Evolutionary conservation across 2,329 filamentous ascomycete species (phyloP).

Genomic region (Pseudopyricularia cyperi): DNA sequence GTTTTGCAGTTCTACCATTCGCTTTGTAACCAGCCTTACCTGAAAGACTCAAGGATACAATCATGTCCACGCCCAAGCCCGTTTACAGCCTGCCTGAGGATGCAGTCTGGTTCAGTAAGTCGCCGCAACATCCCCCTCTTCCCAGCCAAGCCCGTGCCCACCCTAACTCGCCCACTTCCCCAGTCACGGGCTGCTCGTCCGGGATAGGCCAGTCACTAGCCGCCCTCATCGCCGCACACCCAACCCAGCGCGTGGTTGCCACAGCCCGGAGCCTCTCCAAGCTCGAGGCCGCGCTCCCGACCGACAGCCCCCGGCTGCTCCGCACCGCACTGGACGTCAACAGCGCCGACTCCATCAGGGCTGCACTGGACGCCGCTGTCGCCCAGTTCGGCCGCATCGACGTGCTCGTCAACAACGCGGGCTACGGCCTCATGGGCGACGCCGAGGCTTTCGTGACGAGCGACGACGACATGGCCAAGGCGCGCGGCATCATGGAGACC

Average conservation of each 20-base stretch:
- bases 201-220: constrained; percentile 31
- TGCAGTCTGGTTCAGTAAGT: constrained; percentile 24
- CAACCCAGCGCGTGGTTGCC: constrained; percentile 27
- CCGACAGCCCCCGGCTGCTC: constrained; percentile 23
- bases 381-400: constrained; percentile 5
- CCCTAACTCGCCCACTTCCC: not conserved
- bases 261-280: constrained; percentile 29
- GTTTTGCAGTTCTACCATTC: too few relatives aligned
- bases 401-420: constrained; percentile 12
- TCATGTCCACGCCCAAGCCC: too few relatives aligned
- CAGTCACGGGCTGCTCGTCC: constrained; percentile 35
- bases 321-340: constrained; percentile 35
- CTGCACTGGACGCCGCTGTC: constrained; percentile 1
- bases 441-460: constrained; percentile 9
- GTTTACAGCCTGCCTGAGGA: constrained; percentile 20
- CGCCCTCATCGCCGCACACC: constrained; percentile 20
- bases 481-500: constrained; percentile 15
- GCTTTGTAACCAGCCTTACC: too few relatives aligned
- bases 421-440: constrained; percentile 26
- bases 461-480: constrained; percentile 10
- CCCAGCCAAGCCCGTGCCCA: not conserved
- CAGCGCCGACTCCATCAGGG: constrained; percentile 12
- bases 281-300: constrained; percentile 26
- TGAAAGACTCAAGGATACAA: too few relatives aligned
- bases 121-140: constrained; percentile 1